Base-by-base conservation (phyloP, 345 rosid genomes). In the Arabis alpina region DNA sequence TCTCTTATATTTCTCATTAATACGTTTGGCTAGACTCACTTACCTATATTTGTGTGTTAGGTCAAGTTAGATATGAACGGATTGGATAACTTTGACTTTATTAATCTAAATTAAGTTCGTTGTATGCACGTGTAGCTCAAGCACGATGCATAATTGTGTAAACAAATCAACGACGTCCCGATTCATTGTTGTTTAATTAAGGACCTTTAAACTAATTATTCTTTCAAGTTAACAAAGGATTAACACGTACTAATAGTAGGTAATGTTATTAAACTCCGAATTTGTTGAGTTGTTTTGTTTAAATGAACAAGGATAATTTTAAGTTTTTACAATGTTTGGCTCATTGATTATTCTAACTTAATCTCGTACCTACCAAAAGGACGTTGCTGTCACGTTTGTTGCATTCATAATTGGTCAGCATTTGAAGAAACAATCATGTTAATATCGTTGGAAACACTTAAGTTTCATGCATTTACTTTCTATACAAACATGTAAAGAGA, bases 361-460 rank as follows among this genome's bases (percentile, higher is more conserved):
- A 75, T 61, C 53, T 75, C 64, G 72, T 61, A 54, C 64, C 78
- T 39, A 75, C 73, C 69, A 53, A 44, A 49, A 43, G 10, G 5
- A 54, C 53, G 55, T 54, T 24, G 69, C 10, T 43, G 39, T 71
- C 76, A 62, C 62, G 68, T 71, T 51, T 62, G 16, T 40, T 50
- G 53, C 43, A 70, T 58, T 28, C 68, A 40, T 51, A 8, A 70
- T 50, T 60, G 24, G 42, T 70, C 68, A 51, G 47, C 11, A 68
- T 15, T 40, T 50, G 19, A 59, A 10, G 2, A 42, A 44, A 61
- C 5, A 53, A 14, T 24, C 13, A 48, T 39, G 3, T n/a, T 2
- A 28, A 37, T 28, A 28, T 57, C 16, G 36, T 57, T 48, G 16
- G 11, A 53, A 66, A 41, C 19, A 71, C 44, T 39, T 36, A 36